These are phyloP conservation scores for Backusella circina DNA, from an alignment of 192 early-diverging fungal genomes.

Conservation along the genomic window DNA sequence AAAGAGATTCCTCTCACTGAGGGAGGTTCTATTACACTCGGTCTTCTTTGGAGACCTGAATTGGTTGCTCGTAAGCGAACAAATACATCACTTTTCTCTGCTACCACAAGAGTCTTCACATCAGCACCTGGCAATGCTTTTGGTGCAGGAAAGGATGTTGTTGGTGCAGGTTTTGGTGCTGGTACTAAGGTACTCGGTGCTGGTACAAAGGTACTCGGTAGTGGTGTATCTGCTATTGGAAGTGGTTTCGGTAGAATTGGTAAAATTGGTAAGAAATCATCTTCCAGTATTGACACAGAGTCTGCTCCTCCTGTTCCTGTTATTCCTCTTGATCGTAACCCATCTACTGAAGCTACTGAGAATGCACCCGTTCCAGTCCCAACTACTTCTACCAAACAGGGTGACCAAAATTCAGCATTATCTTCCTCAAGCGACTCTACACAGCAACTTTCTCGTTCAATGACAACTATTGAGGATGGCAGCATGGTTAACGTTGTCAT, in stretches of 20 bases:
- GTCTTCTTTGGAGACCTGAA: slow-evolving; percentile 58
- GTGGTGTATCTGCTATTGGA: slow-evolving; percentile 25
- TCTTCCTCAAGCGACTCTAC: slow-evolving; percentile 2
- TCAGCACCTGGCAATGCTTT: slow-evolving; percentile 51
- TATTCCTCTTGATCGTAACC: background rate
- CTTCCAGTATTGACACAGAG: slow-evolving; percentile 12
- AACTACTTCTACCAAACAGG: slow-evolving; percentile 5
- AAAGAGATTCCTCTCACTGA: slow-evolving; percentile 4
- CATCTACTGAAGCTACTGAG: background rate
- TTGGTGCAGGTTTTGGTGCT: slow-evolving; percentile 58
- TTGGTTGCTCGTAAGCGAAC: slow-evolving; percentile 34
- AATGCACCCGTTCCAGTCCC: background rate
- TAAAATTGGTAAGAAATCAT: slow-evolving; percentile 35
- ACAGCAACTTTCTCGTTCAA: background rate
- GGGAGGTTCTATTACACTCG: slow-evolving; percentile 46
- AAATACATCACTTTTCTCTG: slow-evolving; percentile 22
- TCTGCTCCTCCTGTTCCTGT: slow-evolving; percentile 14
- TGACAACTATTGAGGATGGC: slow-evolving; percentile 19
- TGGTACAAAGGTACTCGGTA: slow-evolving; percentile 36
- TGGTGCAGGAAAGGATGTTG: slow-evolving; percentile 49
- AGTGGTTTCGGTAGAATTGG: slow-evolving; percentile 19
- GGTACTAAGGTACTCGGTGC: slow-evolving; percentile 47
- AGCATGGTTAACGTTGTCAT: slow-evolving; percentile 40
- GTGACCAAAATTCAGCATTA: background rate
- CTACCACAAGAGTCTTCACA: slow-evolving; percentile 46